These are phyloP conservation scores for Sphagnum magellanicum DNA, from an alignment of 228 moss, liverwort and hornwort genomes.

Conservation along the genomic window DNA sequence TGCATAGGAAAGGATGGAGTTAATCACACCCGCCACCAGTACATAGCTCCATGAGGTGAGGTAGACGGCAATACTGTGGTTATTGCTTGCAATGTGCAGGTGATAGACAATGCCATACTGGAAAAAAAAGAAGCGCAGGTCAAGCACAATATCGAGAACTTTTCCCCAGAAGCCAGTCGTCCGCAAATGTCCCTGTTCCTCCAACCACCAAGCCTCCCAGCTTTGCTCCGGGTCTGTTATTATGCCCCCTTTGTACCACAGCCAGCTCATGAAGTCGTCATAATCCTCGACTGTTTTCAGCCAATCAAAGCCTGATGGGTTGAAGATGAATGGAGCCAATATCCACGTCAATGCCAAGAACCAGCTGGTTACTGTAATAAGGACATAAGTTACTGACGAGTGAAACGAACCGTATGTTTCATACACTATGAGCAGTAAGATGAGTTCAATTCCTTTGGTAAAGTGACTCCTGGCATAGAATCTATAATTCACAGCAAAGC, in stretches of 20 bases:
- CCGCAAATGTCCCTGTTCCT: constrained; percentile 72
- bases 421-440: constrained; percentile 76
- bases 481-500: constrained; percentile 72
- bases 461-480: constrained; percentile 89
- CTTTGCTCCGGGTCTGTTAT: constrained; percentile 63
- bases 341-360: constrained; percentile 90
- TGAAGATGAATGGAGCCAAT: constrained; percentile 89
- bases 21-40: constrained; percentile 57
- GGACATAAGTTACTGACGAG: constrained; percentile 52
- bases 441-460: constrained; percentile 82
- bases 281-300: constrained; percentile 86
- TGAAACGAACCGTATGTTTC: constrained; percentile 54
- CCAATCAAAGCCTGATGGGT: constrained; percentile 98
- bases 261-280: constrained; percentile 84
- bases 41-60: constrained; percentile 87
- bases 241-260: constrained; percentile 84
- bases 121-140: constrained; percentile 87
- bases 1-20: constrained; percentile 50
- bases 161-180: constrained; percentile 89
- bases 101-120: constrained; percentile 96
- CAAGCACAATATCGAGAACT: constrained; percentile 63
- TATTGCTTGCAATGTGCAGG: constrained; percentile 56
- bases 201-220: constrained; percentile 93
- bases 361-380: constrained; percentile 96
- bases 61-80: constrained; percentile 83